phyloP scores from a whole-genome alignment of 2,329 filamentous ascomycete species.

The Exophiala aquamarina region DNA sequence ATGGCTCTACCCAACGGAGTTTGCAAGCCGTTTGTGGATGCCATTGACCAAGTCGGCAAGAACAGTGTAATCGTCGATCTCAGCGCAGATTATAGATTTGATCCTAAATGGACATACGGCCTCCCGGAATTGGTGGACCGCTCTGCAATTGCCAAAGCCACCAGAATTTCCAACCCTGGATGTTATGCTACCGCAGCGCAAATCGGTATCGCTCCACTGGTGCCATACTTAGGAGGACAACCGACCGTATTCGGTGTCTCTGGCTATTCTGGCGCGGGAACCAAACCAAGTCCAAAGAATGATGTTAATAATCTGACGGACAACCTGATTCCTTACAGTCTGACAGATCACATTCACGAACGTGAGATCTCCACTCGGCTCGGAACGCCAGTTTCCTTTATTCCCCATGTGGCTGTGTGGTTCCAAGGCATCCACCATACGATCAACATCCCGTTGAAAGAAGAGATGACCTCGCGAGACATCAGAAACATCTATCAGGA shows the following conservation, averaged over 20 bases:
- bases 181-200: slow-evolving; percentile 95
- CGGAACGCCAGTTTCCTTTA: slow-evolving; percentile 73
- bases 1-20: slow-evolving; percentile 96
- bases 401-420: slow-evolving; percentile 94
- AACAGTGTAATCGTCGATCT: slow-evolving; percentile 85
- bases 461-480: slow-evolving; percentile 85
- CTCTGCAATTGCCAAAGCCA: slow-evolving; percentile 72
- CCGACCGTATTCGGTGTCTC: slow-evolving; percentile 88
- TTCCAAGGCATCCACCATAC: slow-evolving; percentile 95
- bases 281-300: slow-evolving; percentile 92
- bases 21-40: slow-evolving; percentile 90
- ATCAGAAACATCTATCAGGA: slow-evolving; percentile 95
- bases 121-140: slow-evolving; percentile 82
- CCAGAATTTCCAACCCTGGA: slow-evolving; percentile 85
- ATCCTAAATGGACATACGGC: slow-evolving; percentile 81
- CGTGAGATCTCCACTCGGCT: slow-evolving; percentile 81
- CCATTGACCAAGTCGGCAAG: slow-evolving; percentile 69
- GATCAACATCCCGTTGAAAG: slow-evolving; percentile 82
- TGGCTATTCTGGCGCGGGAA: slow-evolving; percentile 92
- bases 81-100: slow-evolving; percentile 95
- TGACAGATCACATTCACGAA: slow-evolving; percentile 95
- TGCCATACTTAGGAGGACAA: slow-evolving; percentile 73
- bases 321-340: slow-evolving; percentile 86
- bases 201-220: slow-evolving; percentile 79
- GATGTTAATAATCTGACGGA: slow-evolving; percentile 77